These are phyloP conservation scores for Neofusicoccum kwambonambiense DNA, from an alignment of 2,329 filamentous ascomycete genomes.

Conservation along the genomic window DNA sequence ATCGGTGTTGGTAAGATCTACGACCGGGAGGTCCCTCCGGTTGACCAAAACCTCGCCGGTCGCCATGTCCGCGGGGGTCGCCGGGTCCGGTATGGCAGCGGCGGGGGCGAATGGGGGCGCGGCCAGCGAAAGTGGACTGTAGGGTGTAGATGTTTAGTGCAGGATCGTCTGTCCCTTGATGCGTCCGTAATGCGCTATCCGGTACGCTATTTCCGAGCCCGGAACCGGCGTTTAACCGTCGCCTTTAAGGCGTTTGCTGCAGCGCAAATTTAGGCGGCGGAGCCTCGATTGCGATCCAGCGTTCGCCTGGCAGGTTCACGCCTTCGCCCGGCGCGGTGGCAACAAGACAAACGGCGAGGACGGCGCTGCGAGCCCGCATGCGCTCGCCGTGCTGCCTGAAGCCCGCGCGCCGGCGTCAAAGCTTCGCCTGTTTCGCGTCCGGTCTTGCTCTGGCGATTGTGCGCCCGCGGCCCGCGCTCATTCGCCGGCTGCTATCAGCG, in stretches of 20 bases:
- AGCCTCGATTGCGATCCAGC: no score
- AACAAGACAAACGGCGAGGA: neutral
- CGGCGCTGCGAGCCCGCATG: neutral
- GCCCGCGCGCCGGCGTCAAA: neutral
- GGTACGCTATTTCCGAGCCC: conserved; percentile 9
- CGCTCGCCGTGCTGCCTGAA: neutral
- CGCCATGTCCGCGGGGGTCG: conserved; percentile 8
- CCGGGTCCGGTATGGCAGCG: neutral
- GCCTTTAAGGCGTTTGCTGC: neutral
- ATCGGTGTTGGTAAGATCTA: conserved; percentile 12
- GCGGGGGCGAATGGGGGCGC: neutral
- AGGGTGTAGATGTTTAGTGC: conserved; percentile 14
- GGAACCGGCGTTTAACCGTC: neutral
- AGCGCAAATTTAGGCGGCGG: neutral
- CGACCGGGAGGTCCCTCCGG: conserved; percentile 12
- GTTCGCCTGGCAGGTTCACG: no score
- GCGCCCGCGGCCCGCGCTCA: neutral
- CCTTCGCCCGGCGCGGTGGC: neutral
- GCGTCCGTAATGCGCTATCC: conserved; percentile 7
- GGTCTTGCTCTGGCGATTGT: neutral
- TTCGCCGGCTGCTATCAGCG: neutral
- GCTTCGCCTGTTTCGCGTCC: neutral
- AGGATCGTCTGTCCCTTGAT: conserved; percentile 8
- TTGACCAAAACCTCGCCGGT: conserved; percentile 16
- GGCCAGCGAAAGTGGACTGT: neutral